Percentiles rank a stretch among this genome's conserved stretches.
phyloP scores from a whole-genome alignment of 2,329 filamentous ascomycete species.

The Onygenales sp. region DNA sequence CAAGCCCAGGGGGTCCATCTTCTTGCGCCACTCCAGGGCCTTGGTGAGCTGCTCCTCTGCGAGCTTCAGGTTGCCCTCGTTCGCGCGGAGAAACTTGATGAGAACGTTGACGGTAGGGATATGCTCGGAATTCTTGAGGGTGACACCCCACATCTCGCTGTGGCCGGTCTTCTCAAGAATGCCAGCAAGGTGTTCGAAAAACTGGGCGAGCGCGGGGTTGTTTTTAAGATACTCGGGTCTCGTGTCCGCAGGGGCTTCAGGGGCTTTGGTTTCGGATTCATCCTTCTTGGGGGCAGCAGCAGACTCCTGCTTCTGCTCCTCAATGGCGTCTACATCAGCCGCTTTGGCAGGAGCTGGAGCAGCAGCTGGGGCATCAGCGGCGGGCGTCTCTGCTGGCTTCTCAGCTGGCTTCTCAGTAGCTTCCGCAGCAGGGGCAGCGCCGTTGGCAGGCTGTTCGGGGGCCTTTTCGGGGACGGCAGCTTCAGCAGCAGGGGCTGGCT shows the following conservation, averaged over 20 bases:
- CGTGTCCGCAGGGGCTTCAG: conserved; percentile 17
- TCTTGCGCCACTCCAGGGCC: conserved; percentile 74
- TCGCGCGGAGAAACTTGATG: conserved; percentile 90
- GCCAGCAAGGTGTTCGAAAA: conserved; percentile 49
- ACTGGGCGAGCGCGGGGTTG: conserved; percentile 40
- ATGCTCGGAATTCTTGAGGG: conserved; percentile 46
- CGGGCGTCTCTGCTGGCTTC: not conserved
- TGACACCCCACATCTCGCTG: conserved; percentile 79
- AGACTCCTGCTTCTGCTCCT: conserved; percentile 11
- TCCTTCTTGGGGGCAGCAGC: not conserved
- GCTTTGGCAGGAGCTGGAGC: conserved; percentile 9
- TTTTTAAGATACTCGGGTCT: conserved; percentile 28
- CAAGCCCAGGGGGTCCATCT: conserved; percentile 60
- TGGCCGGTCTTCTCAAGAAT: conserved; percentile 52
- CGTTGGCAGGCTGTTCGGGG: conserved; percentile 7
- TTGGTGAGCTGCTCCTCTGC: conserved; percentile 69
- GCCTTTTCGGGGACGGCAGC: conserved; percentile 7
- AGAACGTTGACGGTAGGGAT: conserved; percentile 74
- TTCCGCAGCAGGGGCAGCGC: conserved; percentile 7
- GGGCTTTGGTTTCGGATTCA: not conserved
- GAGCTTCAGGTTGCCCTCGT: conserved; percentile 62
- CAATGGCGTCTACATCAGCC: conserved; percentile 6
- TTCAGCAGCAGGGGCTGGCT: conserved; percentile 4
- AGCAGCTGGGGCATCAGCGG: not conserved
- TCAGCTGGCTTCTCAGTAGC: conserved; percentile 10